Conservation (phyloP, 108 stramenopile species). For the Fragilaria crotonensis region DNA sequence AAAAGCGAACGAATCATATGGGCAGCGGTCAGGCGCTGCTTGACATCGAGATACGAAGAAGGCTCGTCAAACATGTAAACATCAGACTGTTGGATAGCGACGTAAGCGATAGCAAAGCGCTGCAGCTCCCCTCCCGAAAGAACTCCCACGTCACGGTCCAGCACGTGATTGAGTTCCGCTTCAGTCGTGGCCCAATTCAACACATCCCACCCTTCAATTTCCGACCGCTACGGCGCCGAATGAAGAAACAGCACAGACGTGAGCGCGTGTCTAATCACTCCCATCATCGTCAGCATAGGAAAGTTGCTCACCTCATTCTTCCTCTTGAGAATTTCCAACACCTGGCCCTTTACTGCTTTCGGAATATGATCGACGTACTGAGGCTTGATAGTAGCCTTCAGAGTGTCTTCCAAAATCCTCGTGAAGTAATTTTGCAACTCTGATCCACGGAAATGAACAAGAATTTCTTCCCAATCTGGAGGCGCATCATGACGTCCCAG, state of each 20-base stretch:
- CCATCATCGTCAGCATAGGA: no score
- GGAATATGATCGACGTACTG: slow-evolving; percentile 99
- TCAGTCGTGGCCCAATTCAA: slow-evolving; percentile 53
- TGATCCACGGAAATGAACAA: slow-evolving; percentile 93
- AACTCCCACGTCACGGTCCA: slow-evolving; percentile 90
- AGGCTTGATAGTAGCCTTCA: slow-evolving; percentile 98
- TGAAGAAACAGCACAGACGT: neutral
- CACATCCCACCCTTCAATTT: slow-evolving; percentile 66
- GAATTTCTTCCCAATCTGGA: slow-evolving; percentile 98
- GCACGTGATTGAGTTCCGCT: slow-evolving; percentile 87
- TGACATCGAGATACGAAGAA: slow-evolving; percentile 96
- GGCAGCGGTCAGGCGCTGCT: slow-evolving; percentile 96
- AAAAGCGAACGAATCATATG: slow-evolving; percentile 92
- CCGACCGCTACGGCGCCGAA: slow-evolving; percentile 22
- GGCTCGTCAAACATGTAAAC: slow-evolving; percentile 99
- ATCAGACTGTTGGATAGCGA: slow-evolving; percentile 86
- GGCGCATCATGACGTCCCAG: slow-evolving; percentile 88
- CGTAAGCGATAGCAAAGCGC: slow-evolving; percentile 94
- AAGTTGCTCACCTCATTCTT: slow-evolving; percentile 82
- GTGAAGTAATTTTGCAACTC: slow-evolving; percentile 99
- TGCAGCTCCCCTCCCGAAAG: slow-evolving; percentile 98
- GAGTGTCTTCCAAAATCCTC: slow-evolving; percentile 92
- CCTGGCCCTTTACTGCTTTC: slow-evolving; percentile 79
- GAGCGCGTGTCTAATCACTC: neutral
- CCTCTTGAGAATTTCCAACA: slow-evolving; percentile 78